These are phyloP conservation scores for Pythium diclinum DNA, from an alignment of 352 stramenopile genomes.

Conservation along the genomic window DNA sequence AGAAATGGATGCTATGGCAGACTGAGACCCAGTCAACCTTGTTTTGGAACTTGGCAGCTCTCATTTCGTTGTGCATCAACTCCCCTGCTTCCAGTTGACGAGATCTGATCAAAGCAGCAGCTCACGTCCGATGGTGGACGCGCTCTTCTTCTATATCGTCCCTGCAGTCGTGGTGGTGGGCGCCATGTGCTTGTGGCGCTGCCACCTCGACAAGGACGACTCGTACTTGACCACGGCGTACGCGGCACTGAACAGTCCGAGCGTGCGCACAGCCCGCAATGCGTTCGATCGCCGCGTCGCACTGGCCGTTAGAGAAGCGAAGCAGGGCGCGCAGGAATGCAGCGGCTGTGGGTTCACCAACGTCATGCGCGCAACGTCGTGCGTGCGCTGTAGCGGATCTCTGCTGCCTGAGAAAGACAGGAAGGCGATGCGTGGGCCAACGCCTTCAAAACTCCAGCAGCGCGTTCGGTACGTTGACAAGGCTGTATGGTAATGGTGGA, in stretches of 20 bases:
- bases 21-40: too few species aligned
- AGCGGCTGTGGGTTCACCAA: constrained; percentile 12
- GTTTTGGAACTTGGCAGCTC: too few species aligned
- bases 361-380: background rate
- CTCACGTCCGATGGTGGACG: too few species aligned
- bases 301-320: constrained; percentile 8
- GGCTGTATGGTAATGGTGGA: too few species aligned
- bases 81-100: too few species aligned
- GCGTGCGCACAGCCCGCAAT: constrained; percentile 15
- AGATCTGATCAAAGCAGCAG: too few species aligned
- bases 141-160: too few species aligned
- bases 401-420: background rate
- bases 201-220: constrained; percentile 45
- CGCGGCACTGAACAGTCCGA: constrained; percentile 26
- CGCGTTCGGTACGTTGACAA: too few species aligned
- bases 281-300: constrained; percentile 19
- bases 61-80: too few species aligned
- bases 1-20: too few species aligned
- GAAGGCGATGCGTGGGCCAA: background rate
- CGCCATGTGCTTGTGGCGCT: constrained; percentile 10
- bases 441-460: too few species aligned
- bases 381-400: background rate
- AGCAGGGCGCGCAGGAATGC: constrained; percentile 3
- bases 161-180: too few species aligned
- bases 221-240: constrained; percentile 51